These are phyloP conservation scores for Chlamydomonas incerta DNA, from an alignment of 139 green algal species.

Conservation along the genomic window DNA sequence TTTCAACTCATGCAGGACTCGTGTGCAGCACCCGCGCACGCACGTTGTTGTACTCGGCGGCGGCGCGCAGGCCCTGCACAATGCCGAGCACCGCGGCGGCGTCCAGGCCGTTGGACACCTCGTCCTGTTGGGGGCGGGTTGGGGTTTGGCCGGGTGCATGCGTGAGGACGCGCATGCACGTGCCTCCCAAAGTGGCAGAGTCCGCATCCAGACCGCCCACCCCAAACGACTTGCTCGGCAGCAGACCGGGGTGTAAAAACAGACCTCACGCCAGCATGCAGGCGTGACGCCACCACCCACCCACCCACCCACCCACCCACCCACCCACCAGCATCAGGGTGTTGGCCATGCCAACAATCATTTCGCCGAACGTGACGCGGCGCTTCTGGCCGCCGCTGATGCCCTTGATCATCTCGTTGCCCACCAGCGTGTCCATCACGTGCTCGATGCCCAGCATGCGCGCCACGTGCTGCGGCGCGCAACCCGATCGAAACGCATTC, in stretches of 20 bases:
- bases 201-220: no score
- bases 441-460: conserved; percentile 55
- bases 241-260: no score
- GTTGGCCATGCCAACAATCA: conserved; percentile 65
- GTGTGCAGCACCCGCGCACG: neutral
- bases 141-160: no score
- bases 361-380: conserved; percentile 64
- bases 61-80: conserved; percentile 54
- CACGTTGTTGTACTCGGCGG: conserved; percentile 35
- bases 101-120: conserved; percentile 73
- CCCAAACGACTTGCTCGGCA: no score
- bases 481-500: no score
- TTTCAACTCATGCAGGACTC: no score
- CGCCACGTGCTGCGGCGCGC: conserved; percentile 5
- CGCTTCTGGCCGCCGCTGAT: conserved; percentile 82
- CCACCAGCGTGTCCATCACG: conserved; percentile 74
- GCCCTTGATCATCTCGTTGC: conserved; percentile 78
- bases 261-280: no score
- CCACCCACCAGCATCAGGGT: conserved; percentile 57
- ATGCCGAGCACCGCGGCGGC: conserved; percentile 76
- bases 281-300: no score
- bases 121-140: conserved; percentile 60
- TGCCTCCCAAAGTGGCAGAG: no score
- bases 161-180: no score
- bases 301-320: no score